Percentiles rank a stretch among this genome's conserved stretches.
phyloP scores from a whole-genome alignment of 345 rosid genomes.

The Gossypium bickii region DNA sequence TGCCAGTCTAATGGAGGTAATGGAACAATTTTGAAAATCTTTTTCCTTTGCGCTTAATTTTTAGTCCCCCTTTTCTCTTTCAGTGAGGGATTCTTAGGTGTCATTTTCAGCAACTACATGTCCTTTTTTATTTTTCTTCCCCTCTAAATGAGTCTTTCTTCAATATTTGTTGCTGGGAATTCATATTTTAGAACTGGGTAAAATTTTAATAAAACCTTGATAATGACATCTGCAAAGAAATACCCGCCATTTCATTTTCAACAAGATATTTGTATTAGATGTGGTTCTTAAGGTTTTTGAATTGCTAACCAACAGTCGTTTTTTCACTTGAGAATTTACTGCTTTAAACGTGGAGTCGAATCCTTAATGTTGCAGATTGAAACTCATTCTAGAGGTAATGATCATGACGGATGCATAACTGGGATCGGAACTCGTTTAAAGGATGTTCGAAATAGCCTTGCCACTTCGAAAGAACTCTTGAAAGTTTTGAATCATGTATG shows the following conservation, averaged over 20 bases:
- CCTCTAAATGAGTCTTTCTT: neutral
- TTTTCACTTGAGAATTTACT: neutral
- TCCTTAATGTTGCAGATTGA: constrained; percentile 45
- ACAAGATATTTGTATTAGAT: neutral
- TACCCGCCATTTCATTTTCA: neutral
- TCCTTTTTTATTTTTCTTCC: neutral
- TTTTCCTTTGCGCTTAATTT: neutral
- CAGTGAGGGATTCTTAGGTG: too few species aligned
- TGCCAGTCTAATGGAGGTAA: constrained; percentile 46
- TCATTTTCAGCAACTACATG: constrained; percentile 1
- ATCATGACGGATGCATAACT: constrained; percentile 23
- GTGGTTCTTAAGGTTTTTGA: neutral
- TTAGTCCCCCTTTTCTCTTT: too few species aligned
- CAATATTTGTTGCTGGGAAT: neutral
- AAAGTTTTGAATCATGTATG: constrained; percentile 64
- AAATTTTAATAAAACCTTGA: neutral
- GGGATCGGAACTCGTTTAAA: constrained; percentile 43
- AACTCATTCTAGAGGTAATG: constrained; percentile 31
- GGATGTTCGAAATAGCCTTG: constrained; percentile 55
- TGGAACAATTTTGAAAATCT: neutral
- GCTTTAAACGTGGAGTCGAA: neutral
- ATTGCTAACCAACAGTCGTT: neutral
- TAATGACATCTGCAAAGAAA: constrained; percentile 1
- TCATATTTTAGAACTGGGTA: neutral
- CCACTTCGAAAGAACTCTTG: constrained; percentile 68